Evolutionary conservation across 306 rosid species (phyloP).

Genomic region (Begonia peltatifolia): DNA sequence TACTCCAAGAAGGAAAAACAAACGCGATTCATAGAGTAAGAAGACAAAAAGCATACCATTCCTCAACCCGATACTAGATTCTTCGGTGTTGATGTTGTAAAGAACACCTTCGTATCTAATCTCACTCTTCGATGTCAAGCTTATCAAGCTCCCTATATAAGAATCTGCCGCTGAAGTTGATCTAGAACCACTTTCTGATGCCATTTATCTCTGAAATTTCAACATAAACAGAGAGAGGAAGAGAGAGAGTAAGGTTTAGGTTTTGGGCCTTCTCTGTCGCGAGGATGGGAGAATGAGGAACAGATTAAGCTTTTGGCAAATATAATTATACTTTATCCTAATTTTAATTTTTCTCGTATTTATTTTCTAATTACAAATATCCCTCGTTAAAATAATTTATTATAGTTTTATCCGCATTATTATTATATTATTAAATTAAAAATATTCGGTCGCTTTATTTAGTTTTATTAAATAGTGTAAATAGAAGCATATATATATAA

Average conservation of each 20-base stretch:
- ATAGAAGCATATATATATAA: too few species aligned
- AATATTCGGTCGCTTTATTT: too few species aligned
- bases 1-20: too few species aligned
- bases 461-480: too few species aligned
- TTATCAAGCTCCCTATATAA: conserved; percentile 75
- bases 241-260: conserved; percentile 31
- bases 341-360: conserved; percentile 3
- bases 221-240: conserved; percentile 1
- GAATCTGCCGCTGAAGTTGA: conserved; percentile 69
- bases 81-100: conserved; percentile 65
- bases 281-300: too few species aligned
- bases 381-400: conserved; percentile 4
- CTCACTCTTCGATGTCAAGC: conserved; percentile 78
- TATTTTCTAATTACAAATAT: too few species aligned
- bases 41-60: conserved; percentile 24
- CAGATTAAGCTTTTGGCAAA: too few species aligned
- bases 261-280: conserved; percentile 4
- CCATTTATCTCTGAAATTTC: conserved; percentile 31
- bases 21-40: not conserved
- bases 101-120: conserved; percentile 76
- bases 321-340: too few species aligned
- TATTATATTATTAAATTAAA: too few species aligned
- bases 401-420: too few species aligned
- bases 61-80: conserved; percentile 73
- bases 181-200: conserved; percentile 38